Evolutionary conservation across 225 moss, liverwort and hornwort genomes (phyloP), one percentile per base, ranked within the genome.

Genomic region (Sphagnum tenellum): DNA sequence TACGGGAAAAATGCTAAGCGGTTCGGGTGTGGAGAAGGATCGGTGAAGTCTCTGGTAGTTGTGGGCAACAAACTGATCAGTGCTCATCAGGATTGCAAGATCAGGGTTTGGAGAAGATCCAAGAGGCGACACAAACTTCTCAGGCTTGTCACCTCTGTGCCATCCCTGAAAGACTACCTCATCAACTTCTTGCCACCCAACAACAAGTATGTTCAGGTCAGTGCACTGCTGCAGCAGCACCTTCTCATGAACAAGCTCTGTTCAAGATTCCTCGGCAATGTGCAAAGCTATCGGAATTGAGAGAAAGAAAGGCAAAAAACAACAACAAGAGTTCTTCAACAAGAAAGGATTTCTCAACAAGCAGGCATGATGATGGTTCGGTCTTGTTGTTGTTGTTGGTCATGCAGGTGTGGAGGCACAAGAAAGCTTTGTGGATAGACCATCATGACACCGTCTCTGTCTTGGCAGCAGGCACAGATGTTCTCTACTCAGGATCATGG

Each of bases 401-500:
- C 13, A 72, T 78, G 4, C 67, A 80, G 70, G 78, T 87, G 48
- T 72, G 91, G 8, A 72, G 91, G 45, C 91, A 91, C 62, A 91
- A 89, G 69, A 81, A 44, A 51, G 83, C 84, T 63, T 76, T 91
- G 8, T 91, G 89, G 89, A 91, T 94, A 47, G 83, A 87, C 73
- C 94, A 94, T 75, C 73, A 89, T 45, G 91, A 94, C 47, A 82
- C 91, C 6, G 89, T 94, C 4, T 87, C 89, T 0, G 87, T 89
- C 13, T 65, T 94, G 55, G 91, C 85, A 3, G 53, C 72, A 7
- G 72, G 81, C 5, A 83, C 75, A 45, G 73, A 76, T 49, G 77
- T 89, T 2, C 59, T 94, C 7, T 94, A 94, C 63, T 94, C 91
- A 0, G 94, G 89, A 9, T 94, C 94, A 5, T 94, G 91, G 91